These are phyloP conservation scores for Leucaena leucocephala DNA, from an alignment of 306 rosid genomes.

Conservation along the genomic window DNA sequence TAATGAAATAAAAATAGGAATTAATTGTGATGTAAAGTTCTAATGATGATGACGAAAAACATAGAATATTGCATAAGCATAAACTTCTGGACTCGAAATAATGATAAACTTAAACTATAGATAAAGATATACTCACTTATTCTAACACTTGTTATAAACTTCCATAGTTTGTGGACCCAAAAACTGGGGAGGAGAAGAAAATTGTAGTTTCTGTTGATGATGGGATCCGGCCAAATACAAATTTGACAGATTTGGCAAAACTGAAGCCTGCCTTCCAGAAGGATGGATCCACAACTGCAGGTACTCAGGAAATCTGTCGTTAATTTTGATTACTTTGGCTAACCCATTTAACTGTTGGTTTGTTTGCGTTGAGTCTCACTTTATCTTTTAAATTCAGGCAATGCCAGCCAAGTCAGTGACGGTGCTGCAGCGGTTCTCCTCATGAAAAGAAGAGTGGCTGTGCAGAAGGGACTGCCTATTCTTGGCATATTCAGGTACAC, in stretches of 20 bases:
- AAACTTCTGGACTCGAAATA: background rate
- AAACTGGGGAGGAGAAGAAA: conserved; percentile 76
- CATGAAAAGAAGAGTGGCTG: conserved; percentile 84
- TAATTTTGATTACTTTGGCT: conserved; percentile 16
- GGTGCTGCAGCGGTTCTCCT: conserved; percentile 97
- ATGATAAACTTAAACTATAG: background rate
- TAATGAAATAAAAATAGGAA: background rate
- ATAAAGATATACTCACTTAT: background rate
- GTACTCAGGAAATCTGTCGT: conserved; percentile 39
- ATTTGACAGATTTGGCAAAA: conserved; percentile 66
- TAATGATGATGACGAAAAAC: background rate
- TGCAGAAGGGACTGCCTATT: conserved; percentile 81
- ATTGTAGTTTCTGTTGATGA: conserved; percentile 75
- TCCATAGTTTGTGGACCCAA: conserved; percentile 73
- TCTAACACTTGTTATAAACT: conserved; percentile 31
- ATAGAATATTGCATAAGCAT: background rate
- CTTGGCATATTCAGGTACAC: conserved; percentile 79
- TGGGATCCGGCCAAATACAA: conserved; percentile 74
- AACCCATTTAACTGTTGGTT: conserved; percentile 12
- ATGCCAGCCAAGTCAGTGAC: conserved; percentile 90
- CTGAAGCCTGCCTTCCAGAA: conserved; percentile 80
- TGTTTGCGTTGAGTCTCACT: background rate
- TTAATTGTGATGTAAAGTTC: background rate
- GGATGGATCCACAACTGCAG: conserved; percentile 90
- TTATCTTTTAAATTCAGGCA: conserved; percentile 55